phyloP scores from a whole-genome alignment of 179 eudicot species.

The Silene vulgaris region DNA sequence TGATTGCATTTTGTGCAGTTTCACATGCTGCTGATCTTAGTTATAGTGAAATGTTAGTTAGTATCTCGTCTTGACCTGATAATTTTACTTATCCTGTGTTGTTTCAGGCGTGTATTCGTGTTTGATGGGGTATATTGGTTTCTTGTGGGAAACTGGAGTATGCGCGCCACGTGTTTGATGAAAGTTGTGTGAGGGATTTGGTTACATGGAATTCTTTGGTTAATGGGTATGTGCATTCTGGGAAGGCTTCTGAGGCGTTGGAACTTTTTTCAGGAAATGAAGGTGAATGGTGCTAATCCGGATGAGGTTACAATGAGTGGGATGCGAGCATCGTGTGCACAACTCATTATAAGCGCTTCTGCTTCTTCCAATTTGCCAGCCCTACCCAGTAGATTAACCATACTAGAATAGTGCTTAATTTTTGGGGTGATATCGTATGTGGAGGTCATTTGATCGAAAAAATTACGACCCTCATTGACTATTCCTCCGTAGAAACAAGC shows the following conservation, averaged over 20 bases:
- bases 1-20: no score
- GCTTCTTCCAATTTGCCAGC: constrained; percentile 76
- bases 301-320: constrained; percentile 85
- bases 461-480: no score
- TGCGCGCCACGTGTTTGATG: constrained; percentile 68
- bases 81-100: no score
- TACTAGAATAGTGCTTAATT: no score
- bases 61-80: no score
- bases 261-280: constrained; percentile 52
- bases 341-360: constrained; percentile 50
- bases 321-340: constrained; percentile 52
- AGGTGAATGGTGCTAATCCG: constrained; percentile 41
- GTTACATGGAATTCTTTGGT: constrained; percentile 91
- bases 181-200: constrained; percentile 71
- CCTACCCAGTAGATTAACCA: constrained; percentile 81
- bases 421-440: no score
- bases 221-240: constrained; percentile 67
- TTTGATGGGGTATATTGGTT: no score
- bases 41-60: no score
- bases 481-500: no score
- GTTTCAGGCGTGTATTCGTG: no score
- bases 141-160: constrained; percentile 45
- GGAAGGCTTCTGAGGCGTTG: constrained; percentile 49
- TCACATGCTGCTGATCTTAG: no score
- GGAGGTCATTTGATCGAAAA: no score